Base-by-base conservation (phyloP, 352 stramenopile genomes). In the Globisporangium orthogonon region DNA sequence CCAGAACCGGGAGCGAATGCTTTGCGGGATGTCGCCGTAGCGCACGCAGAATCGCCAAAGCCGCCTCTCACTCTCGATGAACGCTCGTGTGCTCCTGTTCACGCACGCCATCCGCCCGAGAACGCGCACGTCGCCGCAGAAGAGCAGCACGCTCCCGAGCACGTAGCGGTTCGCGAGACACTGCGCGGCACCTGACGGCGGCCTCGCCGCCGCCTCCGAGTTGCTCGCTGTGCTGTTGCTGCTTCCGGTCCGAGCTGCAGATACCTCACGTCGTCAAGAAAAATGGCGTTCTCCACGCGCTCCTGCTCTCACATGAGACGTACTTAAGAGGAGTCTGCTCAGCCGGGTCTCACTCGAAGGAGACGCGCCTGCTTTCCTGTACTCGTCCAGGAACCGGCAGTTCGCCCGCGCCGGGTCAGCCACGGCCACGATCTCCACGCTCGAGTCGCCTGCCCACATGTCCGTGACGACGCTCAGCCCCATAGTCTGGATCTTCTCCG, bases 31-130 rank as follows among this genome's bases (percentile, higher is more conserved):
- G 2, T 78, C 69, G n/a, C 83, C 83, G 47, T 89, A 91, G 13
- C 85, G 83, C 10, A 93, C 81, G 54, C 80, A 91, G 63, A 90
- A 94, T n/a, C 79, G 84, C 64, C 77, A 86, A n/a, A 94, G 44
- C 7, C 71, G 70, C 43, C 65, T 63, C 50, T 94, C 85, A 0
- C 78, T 81, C 0, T 66, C 62, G 33, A 91, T 79, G 61, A 91
- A 91, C 14, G 74, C 63, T 15, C 70, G 74, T 54, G 72, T 86
- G 7, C 63, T 56, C 53, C 60, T 60, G 61, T 90, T 93, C 48
- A 94, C 73, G 17, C 63, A 61, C 48, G 71, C 73, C 49, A 89
- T 60, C 18, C 62, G 65, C 1, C 60, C 69, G 13, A 91, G 56
- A 2, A 67, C 76, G 18, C 74, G 62, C 0, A 93, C 61, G 44